Conservation (phyloP, 202 grass and related monocot species). For the Schoenoplectus triqueter region DNA sequence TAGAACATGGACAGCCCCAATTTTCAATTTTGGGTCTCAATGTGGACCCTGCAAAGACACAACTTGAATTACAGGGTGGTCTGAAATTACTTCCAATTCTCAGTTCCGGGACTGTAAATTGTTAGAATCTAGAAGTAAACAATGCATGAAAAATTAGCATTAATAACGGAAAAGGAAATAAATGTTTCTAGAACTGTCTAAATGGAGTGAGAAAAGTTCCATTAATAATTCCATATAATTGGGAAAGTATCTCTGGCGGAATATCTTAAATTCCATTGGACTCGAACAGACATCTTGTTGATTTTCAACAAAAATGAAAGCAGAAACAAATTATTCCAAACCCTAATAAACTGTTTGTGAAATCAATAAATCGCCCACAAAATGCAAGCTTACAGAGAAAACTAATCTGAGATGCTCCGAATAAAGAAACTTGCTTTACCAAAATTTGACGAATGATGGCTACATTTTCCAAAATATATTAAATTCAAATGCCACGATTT, state of each 20-base stretch:
- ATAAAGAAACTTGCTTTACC: slow-evolving; percentile 10
- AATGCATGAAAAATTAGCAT: slow-evolving; percentile 11
- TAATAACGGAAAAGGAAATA: slow-evolving; percentile 5
- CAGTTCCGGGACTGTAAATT: background rate
- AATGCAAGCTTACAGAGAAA: background rate
- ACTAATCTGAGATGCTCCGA: background rate
- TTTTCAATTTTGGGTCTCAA: slow-evolving; percentile 16
- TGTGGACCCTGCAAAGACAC: slow-evolving; percentile 44
- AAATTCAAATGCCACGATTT: background rate
- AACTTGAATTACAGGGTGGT: background rate
- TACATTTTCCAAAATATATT: background rate
- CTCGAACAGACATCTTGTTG: background rate
- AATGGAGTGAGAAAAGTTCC: background rate
- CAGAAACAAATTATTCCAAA: background rate
- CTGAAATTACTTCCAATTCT: background rate
- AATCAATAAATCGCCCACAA: background rate
- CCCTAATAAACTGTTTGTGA: background rate
- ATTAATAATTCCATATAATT: background rate
- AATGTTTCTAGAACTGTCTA: background rate
- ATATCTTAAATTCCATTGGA: background rate
- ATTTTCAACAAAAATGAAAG: background rate
- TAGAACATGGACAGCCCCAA: background rate
- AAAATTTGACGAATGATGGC: background rate
- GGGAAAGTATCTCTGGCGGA: background rate
- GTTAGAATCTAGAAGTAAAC: slow-evolving; percentile 22